Conservation (phyloP, 345 rosid species). For the Schrenkiella parvula region DNA sequence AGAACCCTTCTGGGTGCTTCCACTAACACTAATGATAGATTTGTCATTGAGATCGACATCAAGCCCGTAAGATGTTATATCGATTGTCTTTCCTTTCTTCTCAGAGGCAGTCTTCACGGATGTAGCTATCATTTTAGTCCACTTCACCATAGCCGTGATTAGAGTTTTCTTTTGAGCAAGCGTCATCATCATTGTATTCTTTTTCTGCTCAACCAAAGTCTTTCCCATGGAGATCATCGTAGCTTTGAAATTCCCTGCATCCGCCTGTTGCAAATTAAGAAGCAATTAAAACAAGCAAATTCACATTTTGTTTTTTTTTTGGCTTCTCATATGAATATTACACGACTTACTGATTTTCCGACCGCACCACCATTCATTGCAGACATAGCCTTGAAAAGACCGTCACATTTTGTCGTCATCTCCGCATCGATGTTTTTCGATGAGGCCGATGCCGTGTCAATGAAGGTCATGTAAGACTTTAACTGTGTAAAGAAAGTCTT, state of each 20-base stretch:
- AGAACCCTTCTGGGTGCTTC: not conserved
- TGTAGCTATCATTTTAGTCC: slow-evolving; percentile 16
- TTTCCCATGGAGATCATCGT: slow-evolving; percentile 18
- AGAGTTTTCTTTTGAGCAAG: not conserved
- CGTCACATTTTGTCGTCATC: not conserved
- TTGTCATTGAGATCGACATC: slow-evolving; percentile 7
- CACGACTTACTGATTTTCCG: slow-evolving; percentile 17
- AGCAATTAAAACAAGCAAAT: not conserved
- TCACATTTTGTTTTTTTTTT: not conserved
- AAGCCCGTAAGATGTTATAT: slow-evolving; percentile 16
- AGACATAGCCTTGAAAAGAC: slow-evolving; percentile 10
- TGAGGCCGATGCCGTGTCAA: not conserved
- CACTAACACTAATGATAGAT: not conserved
- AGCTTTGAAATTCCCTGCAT: slow-evolving; percentile 8
- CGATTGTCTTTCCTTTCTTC: slow-evolving; percentile 22
- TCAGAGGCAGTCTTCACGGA: slow-evolving; percentile 14
- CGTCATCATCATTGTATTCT: not conserved
- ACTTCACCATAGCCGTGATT: slow-evolving; percentile 8
- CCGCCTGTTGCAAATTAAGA: not conserved
- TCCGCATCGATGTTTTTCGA: not conserved
- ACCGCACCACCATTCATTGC: slow-evolving; percentile 1
- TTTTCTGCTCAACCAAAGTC: slow-evolving; percentile 20
- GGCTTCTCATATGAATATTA: not conserved
- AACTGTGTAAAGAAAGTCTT: slow-evolving; percentile 19
- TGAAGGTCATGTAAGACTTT: slow-evolving; percentile 7